Percentiles rank a stretch among this genome's conserved stretches.
phyloP scores from a whole-genome alignment of 495 filamentous ascomycete species.

The Aspergillus hancockii region DNA sequence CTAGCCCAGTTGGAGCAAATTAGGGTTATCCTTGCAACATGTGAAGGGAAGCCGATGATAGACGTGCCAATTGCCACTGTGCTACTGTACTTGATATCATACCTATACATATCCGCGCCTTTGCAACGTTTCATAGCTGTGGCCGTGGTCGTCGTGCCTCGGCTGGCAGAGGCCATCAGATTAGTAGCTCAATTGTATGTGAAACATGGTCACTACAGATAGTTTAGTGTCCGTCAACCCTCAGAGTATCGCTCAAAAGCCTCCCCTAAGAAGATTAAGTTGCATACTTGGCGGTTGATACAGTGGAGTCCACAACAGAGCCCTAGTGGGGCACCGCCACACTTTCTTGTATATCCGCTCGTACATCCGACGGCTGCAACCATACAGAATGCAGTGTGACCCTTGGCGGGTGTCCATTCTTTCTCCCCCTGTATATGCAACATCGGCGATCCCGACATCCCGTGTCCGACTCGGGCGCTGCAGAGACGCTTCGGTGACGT shows the following conservation, averaged over 20 bases:
- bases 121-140: too few species aligned
- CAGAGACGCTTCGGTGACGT: background rate
- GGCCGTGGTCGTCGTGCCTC: background rate
- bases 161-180: background rate
- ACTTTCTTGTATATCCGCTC: conserved; percentile 1
- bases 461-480: background rate
- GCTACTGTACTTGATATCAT: too few species aligned
- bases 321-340: background rate
- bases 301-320: background rate
- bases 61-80: background rate
- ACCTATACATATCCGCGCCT: too few species aligned
- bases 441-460: background rate
- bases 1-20: background rate
- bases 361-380: background rate
- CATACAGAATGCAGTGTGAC: background rate
- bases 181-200: background rate
- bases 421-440: background rate
- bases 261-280: background rate
- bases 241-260: background rate
- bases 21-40: background rate
- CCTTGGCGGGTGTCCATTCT: too few species aligned
- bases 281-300: background rate
- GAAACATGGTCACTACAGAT: background rate
- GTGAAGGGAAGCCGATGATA: background rate
- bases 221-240: too few species aligned